A percentile compares a stretch with the other conserved stretches of the same genome.
phyloP scores from a whole-genome alignment of 2,329 filamentous ascomycete genomes.

The Penicillium sp. region DNA sequence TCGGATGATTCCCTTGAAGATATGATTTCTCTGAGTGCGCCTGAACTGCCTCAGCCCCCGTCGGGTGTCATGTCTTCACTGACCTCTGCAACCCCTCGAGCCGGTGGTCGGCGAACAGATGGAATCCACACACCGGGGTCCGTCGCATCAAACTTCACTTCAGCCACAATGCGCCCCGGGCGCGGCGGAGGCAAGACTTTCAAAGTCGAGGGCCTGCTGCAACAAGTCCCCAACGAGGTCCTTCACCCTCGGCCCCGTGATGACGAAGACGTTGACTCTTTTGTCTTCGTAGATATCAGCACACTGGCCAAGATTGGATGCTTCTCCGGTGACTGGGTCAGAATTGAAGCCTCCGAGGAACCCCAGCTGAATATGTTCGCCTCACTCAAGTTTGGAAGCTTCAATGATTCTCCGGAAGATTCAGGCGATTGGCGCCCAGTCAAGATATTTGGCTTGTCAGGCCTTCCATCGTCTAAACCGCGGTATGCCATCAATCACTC shows the following conservation, averaged over 20 bases:
- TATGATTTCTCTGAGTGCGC: constrained; percentile 85
- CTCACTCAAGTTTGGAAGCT: constrained; percentile 63
- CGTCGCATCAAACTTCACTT: constrained; percentile 84
- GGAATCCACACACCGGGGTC: constrained; percentile 82
- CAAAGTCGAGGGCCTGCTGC: constrained; percentile 76
- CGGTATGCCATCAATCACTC: constrained; percentile 58
- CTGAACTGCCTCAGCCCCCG: constrained; percentile 73
- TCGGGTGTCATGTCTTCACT: constrained; percentile 79
- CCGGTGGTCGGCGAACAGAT: constrained; percentile 68
- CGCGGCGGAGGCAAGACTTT: constrained; percentile 76
- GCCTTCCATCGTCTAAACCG: constrained; percentile 55
- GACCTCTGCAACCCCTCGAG: constrained; percentile 78
- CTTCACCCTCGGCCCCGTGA: constrained; percentile 80
- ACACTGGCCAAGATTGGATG: constrained; percentile 87
- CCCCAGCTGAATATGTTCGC: constrained; percentile 60
- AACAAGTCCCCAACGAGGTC: constrained; percentile 71
- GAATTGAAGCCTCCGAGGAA: constrained; percentile 75
- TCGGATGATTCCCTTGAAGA: constrained; percentile 93
- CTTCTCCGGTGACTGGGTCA: constrained; percentile 97
- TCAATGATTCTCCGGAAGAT: constrained; percentile 52
- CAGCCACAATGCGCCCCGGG: constrained; percentile 75
- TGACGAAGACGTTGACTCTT: constrained; percentile 83
- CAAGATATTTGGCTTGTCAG: constrained; percentile 85
- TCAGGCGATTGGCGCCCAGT: constrained; percentile 80
- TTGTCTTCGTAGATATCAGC: constrained; percentile 86